phyloP scores from a whole-genome alignment of 495 filamentous ascomycete genomes.

The Apiosordaria backusii region DNA sequence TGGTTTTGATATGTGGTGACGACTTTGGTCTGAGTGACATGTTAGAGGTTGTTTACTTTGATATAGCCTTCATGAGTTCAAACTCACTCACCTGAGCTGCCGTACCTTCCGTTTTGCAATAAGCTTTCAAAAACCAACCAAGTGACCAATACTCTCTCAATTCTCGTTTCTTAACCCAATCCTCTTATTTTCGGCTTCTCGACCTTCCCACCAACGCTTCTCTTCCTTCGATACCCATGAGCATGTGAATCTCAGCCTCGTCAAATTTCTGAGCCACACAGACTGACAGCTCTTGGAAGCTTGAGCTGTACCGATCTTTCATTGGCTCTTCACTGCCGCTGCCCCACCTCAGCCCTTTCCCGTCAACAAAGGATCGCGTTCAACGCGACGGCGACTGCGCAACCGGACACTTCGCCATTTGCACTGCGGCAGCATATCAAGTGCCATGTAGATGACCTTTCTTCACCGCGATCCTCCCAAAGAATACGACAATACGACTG shows the following conservation, averaged over 20 bases:
- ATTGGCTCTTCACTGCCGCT: neutral
- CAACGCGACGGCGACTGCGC: neutral
- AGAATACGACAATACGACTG: neutral
- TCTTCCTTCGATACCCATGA: neutral
- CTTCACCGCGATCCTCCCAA: neutral
- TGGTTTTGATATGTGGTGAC: neutral
- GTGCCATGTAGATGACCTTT: neutral
- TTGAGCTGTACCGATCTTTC: neutral
- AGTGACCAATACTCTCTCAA: neutral
- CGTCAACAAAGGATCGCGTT: conserved; percentile 5
- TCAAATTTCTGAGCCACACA: conserved; percentile 17
- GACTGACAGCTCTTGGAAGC: neutral
- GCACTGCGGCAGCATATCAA: neutral
- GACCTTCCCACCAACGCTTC: neutral
- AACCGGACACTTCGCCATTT: neutral
- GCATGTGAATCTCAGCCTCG: conserved; percentile 7
- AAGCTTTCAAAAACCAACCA: neutral
- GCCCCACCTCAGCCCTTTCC: neutral
- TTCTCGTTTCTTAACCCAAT: neutral
- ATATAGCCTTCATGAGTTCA: neutral
- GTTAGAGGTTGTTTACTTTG: neutral
- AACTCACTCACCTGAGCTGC: neutral
- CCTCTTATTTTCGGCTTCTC: no score
- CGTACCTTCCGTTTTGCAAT: neutral
- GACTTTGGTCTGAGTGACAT: neutral